Conservation (phyloP, 805 yeast genomes). For the Metschnikowia shivogae region DNA sequence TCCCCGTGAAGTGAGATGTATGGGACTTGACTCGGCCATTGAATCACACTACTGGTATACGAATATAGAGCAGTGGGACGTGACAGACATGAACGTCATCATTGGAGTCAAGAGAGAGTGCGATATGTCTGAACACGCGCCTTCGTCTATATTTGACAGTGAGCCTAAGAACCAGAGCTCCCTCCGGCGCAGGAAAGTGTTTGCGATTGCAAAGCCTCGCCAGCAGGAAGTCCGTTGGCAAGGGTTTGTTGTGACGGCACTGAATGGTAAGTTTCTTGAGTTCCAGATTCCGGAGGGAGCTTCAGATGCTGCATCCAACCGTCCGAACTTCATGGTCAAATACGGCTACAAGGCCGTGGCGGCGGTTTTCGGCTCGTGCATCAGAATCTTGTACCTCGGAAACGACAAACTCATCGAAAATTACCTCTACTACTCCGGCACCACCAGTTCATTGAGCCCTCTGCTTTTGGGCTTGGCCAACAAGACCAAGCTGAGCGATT, state of each 20-base stretch:
- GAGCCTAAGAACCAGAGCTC: neutral
- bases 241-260: constrained; percentile 68
- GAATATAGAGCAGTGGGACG: constrained; percentile 72
- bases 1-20: constrained; percentile 84
- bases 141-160: neutral
- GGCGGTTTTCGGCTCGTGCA: constrained; percentile 66
- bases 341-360: constrained; percentile 78
- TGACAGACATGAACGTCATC: constrained; percentile 71
- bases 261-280: constrained; percentile 57
- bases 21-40: constrained; percentile 72
- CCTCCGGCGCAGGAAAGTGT: neutral
- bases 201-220: neutral
- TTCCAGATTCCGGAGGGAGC: constrained; percentile 54
- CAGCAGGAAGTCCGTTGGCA: constrained; percentile 48
- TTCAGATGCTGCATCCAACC: constrained; percentile 17
- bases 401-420: constrained; percentile 66
- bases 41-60: constrained; percentile 68
- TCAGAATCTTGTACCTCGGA: constrained; percentile 73
- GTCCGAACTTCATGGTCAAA: constrained; percentile 57
- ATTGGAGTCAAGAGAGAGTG: constrained; percentile 50
- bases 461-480: constrained; percentile 16
- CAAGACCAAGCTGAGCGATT: constrained; percentile 34
- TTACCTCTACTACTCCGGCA: constrained; percentile 46
- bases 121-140: neutral
- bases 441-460: constrained; percentile 25